These are phyloP conservation scores for Pseudogymnoascus sp. DNA, from an alignment of 2,329 filamentous ascomycete genomes.

Conservation along the genomic window DNA sequence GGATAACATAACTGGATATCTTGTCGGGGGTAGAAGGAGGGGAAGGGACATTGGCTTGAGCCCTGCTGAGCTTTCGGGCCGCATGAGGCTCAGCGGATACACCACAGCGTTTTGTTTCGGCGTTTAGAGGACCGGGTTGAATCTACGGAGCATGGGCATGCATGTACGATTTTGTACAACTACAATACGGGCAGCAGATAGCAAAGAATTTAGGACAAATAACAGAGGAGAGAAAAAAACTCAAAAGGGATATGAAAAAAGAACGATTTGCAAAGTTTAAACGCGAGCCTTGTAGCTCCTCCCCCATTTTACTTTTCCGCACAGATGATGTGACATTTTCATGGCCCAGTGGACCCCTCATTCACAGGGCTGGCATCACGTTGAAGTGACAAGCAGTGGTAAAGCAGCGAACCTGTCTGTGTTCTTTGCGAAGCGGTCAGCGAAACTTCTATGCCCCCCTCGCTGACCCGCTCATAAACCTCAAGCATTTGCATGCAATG, in stretches of 20 bases:
- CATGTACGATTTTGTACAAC: constrained; percentile 8
- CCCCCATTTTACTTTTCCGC: not conserved
- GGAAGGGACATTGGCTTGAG: not conserved
- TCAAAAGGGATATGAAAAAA: not conserved
- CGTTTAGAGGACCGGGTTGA: constrained; percentile 2
- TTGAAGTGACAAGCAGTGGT: constrained; percentile 7
- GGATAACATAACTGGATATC: not conserved
- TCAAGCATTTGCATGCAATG: constrained; percentile 7
- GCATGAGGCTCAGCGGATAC: not conserved
- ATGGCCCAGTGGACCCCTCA: not conserved
- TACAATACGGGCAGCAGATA: constrained; percentile 8
- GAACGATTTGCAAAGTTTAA: constrained; percentile 3
- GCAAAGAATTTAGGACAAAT: not conserved
- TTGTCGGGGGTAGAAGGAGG: not conserved
- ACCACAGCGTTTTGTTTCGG: constrained; percentile 6
- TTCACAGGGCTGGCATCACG: constrained; percentile 9
- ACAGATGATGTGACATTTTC: constrained; percentile 4
- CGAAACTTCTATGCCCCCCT: constrained; percentile 1
- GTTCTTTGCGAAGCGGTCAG: constrained; percentile 4
- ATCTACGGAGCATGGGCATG: constrained; percentile 1
- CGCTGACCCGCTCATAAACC: not conserved
- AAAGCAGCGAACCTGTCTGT: constrained; percentile 9
- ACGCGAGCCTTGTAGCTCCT: not conserved
- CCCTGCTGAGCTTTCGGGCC: constrained; percentile 4
- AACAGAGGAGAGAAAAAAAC: not conserved